phyloP scores from a whole-genome alignment of 805 yeast genomes.

The Candida stauntonica region DNA sequence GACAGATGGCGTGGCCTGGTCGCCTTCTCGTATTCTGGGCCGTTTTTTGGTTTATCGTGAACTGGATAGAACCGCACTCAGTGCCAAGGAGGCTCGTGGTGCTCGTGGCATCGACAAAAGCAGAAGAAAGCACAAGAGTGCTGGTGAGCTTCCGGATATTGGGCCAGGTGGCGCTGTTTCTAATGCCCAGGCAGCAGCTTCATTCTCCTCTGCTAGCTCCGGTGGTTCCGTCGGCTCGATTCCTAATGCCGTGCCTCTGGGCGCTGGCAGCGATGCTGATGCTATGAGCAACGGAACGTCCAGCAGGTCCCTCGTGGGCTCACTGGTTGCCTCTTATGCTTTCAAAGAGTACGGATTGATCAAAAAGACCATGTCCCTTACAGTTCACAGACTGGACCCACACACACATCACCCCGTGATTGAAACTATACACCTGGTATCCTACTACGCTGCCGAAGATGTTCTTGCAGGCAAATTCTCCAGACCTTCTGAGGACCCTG shows the following conservation, averaged over 20 bases:
- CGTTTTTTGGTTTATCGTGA: slow-evolving; percentile 82
- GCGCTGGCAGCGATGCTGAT: background rate
- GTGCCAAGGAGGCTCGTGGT: slow-evolving; percentile 9
- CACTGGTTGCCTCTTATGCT: slow-evolving; percentile 54
- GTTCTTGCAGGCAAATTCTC: slow-evolving; percentile 52
- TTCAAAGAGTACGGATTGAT: slow-evolving; percentile 71
- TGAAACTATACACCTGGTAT: slow-evolving; percentile 62
- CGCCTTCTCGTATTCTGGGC: slow-evolving; percentile 85
- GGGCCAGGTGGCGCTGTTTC: background rate
- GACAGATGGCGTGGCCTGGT: slow-evolving; percentile 97
- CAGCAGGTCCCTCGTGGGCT: slow-evolving; percentile 46
- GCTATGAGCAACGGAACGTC: slow-evolving; percentile 3
- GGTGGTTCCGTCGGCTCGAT: background rate
- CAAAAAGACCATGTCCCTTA: slow-evolving; percentile 69
- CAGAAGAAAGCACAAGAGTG: slow-evolving; percentile 5
- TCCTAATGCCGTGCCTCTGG: background rate
- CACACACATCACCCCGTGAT: slow-evolving; percentile 12
- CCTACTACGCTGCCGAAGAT: slow-evolving; percentile 76
- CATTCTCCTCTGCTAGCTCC: background rate
- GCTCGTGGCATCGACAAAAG: slow-evolving; percentile 3
- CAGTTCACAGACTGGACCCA: slow-evolving; percentile 16
- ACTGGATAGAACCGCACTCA: slow-evolving; percentile 39
- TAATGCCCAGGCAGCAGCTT: background rate
- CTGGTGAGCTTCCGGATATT: background rate
- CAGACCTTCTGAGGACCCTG: slow-evolving; percentile 52